Conservation (phyloP, 768 basidiomycete species). For the Lactarius indigo region DNA sequence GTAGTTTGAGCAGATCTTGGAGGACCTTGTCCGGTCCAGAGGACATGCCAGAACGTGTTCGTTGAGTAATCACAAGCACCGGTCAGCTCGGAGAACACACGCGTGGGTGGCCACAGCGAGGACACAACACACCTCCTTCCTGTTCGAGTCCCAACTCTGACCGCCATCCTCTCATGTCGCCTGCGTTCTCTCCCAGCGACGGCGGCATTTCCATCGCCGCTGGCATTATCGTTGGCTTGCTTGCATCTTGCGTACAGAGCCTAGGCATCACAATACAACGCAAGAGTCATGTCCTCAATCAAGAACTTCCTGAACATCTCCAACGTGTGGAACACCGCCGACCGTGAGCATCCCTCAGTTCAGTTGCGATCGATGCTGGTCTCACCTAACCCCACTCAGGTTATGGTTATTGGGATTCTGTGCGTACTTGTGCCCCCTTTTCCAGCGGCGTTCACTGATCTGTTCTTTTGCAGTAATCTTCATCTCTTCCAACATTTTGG, state of each 20-base stretch:
- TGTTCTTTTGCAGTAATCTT: slow-evolving; percentile 50
- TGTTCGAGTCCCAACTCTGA: neutral
- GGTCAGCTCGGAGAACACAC: neutral
- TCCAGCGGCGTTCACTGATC: slow-evolving; percentile 9
- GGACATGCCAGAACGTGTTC: neutral
- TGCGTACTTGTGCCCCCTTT: slow-evolving; percentile 29
- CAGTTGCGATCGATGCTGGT: slow-evolving; percentile 12
- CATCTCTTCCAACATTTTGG: slow-evolving; percentile 83
- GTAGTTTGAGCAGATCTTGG: slow-evolving; percentile 22
- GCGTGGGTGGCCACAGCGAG: neutral
- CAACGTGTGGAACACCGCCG: slow-evolving; percentile 71
- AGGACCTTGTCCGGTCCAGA: neutral
- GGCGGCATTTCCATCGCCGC: slow-evolving; percentile 39
- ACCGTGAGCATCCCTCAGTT: slow-evolving; percentile 51
- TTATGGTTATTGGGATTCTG: slow-evolving; percentile 86
- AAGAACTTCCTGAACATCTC: slow-evolving; percentile 57
- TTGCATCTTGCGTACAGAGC: slow-evolving; percentile 86
- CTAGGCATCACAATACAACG: slow-evolving; percentile 90
- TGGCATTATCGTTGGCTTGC: slow-evolving; percentile 57
- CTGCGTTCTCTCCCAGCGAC: slow-evolving; percentile 26
- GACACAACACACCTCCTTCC: neutral
- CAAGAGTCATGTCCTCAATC: slow-evolving; percentile 87
- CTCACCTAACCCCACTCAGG: slow-evolving; percentile 35
- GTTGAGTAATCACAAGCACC: neutral
- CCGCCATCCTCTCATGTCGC: slow-evolving; percentile 26